A percentile compares a stretch with the other conserved stretches of the same genome.
Conservation (phyloP, 1,284 basidiomycete genomes). For the Ceratobasidium sp. region DNA sequence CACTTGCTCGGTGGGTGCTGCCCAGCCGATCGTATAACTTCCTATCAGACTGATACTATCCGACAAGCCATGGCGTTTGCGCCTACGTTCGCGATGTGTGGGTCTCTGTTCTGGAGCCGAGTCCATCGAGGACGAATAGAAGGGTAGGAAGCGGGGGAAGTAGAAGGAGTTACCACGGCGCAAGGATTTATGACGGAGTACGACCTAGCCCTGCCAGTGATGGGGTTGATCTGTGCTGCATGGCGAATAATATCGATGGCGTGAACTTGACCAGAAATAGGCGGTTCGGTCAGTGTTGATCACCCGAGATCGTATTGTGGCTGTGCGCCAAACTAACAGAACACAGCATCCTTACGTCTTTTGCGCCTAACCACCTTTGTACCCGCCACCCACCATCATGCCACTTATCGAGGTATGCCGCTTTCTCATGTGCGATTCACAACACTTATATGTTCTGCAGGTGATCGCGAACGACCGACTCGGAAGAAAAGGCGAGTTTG, state of each 20-base stretch:
- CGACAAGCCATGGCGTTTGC: not conserved
- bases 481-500: slow-evolving; percentile 85
- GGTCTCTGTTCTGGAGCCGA: not conserved
- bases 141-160: too few relatives aligned
- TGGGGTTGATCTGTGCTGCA: too few relatives aligned
- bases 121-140: too few relatives aligned
- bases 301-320: not conserved
- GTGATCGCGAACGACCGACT: slow-evolving; percentile 97
- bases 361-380: slow-evolving; percentile 14
- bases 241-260: too few relatives aligned
- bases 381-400: slow-evolving; percentile 52
- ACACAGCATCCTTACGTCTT: not conserved
- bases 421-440: not conserved
- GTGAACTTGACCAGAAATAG: not conserved
- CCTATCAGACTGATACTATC: slow-evolving; percentile 22
- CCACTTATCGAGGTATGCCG: slow-evolving; percentile 63
- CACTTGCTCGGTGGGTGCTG: slow-evolving; percentile 33
- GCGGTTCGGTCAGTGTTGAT: not conserved
- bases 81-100: not conserved
- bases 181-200: too few relatives aligned
- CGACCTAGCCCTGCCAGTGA: too few relatives aligned
- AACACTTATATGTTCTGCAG: slow-evolving; percentile 52
- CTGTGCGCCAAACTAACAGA: not conserved
- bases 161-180: too few relatives aligned
- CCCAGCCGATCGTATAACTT: slow-evolving; percentile 37